A percentile compares a stretch with the other conserved stretches of the same genome.
These are phyloP conservation scores for Eimeria necatrix DNA, from an alignment of 169 alveolate species.

Conservation along the genomic window DNA sequence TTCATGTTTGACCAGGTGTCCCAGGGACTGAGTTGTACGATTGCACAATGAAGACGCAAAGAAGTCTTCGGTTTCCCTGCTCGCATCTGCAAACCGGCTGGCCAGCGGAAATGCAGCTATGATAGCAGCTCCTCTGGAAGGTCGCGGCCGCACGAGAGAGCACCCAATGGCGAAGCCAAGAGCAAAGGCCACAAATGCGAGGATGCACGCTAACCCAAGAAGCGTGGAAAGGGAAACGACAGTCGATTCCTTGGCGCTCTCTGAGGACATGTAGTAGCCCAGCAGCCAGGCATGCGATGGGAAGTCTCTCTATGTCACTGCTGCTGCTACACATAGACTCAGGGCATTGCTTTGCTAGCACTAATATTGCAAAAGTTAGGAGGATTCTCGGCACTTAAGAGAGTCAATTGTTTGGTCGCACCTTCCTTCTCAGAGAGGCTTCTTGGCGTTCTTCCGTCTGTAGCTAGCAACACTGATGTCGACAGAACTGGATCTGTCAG, in stretches of 20 bases:
- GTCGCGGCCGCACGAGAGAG: slow-evolving; percentile 43
- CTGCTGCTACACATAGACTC: no score
- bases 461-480: slow-evolving; percentile 11
- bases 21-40: no score
- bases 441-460: neutral
- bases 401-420: neutral
- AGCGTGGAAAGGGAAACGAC: slow-evolving; percentile 18
- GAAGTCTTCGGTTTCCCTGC: neutral
- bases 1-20: no score
- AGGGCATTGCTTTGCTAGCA: neutral
- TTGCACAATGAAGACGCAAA: neutral
- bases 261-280: neutral
- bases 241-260: neutral
- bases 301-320: neutral
- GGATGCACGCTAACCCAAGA: slow-evolving; percentile 8
- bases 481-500: slow-evolving; percentile 44
- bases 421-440: neutral
- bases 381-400: no score
- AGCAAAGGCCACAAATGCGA: slow-evolving; percentile 9
- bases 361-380: neutral
- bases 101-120: slow-evolving; percentile 10
- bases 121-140: neutral
- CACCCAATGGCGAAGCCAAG: slow-evolving; percentile 55
- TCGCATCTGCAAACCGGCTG: neutral
- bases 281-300: neutral